Evolutionary conservation across 768 basidiomycete genomes (phyloP).

Genomic region (Pisolithus sp.): DNA sequence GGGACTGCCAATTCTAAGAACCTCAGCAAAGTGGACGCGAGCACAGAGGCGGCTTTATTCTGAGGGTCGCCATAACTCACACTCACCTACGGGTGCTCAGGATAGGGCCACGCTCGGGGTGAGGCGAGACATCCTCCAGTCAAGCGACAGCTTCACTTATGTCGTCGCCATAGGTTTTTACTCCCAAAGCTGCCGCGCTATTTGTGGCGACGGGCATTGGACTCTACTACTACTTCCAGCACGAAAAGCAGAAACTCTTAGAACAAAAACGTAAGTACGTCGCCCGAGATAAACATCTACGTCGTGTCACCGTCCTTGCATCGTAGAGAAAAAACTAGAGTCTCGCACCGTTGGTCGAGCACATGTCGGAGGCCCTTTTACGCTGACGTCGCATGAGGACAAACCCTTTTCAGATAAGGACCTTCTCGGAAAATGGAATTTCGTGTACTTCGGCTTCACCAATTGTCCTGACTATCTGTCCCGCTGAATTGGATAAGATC

Average conservation of each 20-base stretch:
- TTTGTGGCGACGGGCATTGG: conserved; percentile 81
- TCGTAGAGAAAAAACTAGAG: conserved; percentile 67
- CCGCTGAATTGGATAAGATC: conserved; percentile 96
- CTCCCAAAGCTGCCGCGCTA: conserved; percentile 73
- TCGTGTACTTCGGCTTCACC: conserved; percentile 97
- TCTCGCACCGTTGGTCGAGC: conserved; percentile 77
- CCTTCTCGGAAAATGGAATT: conserved; percentile 84
- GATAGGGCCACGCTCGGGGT: conserved; percentile 33
- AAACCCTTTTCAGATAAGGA: conserved; percentile 75
- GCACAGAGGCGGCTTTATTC: conserved; percentile 12
- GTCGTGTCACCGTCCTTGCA: neutral
- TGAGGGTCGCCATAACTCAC: conserved; percentile 13
- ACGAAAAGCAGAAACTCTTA: conserved; percentile 74
- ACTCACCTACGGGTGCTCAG: conserved; percentile 19
- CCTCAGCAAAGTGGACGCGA: neutral
- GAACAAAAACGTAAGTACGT: conserved; percentile 63
- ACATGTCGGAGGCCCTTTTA: conserved; percentile 88
- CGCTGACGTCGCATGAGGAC: conserved; percentile 59
- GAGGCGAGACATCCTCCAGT: conserved; percentile 1
- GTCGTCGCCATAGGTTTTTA: conserved; percentile 66
- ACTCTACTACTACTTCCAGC: conserved; percentile 81
- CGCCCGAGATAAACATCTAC: neutral
- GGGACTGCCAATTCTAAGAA: neutral
- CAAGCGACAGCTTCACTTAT: neutral
- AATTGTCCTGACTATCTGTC: conserved; percentile 99